Evolutionary conservation across 371 early-diverging fungal species (phyloP).

Genomic region (Apophysomyces sp.): DNA sequence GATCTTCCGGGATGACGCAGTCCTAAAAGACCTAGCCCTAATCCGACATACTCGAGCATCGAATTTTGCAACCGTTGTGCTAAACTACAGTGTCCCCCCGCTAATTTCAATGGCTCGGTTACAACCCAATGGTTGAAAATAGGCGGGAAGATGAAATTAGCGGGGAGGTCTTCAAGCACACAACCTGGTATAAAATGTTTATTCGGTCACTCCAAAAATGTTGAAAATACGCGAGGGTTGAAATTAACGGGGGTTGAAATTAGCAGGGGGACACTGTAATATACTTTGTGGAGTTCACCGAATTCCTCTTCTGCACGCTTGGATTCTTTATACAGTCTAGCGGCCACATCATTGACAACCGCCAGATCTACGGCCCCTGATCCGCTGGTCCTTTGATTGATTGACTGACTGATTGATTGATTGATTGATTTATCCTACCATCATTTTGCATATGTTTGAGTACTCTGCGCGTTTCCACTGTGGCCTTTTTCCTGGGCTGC

Average conservation of each 20-base stretch:
- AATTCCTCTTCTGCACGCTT: constrained; percentile 76
- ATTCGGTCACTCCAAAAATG: no score
- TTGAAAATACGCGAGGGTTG: no score
- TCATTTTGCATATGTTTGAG: constrained; percentile 63
- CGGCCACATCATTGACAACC: constrained; percentile 85
- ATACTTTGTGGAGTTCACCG: constrained; percentile 59
- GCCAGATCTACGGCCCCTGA: constrained; percentile 33
- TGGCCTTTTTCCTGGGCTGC: no score
- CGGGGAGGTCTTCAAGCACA: no score
- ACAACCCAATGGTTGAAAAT: no score
- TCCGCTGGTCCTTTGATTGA: constrained; percentile 19
- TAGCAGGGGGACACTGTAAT: no score
- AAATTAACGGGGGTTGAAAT: no score
- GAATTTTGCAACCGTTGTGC: constrained; percentile 88
- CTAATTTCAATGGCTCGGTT: no score
- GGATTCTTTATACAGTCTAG: constrained; percentile 82
- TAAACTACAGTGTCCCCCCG: constrained; percentile 85
- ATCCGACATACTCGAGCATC: constrained; percentile 77
- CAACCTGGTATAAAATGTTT: no score
- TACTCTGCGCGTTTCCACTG: constrained; percentile 69
- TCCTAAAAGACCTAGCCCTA: constrained; percentile 72
- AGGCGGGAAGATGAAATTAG: no score
- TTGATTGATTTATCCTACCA: constrained; percentile 56
- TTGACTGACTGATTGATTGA: no score
- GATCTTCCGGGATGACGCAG: constrained; percentile 71